phyloP scores from a whole-genome alignment of 2,329 filamentous ascomycete species.

The Fusarium chuoi region DNA sequence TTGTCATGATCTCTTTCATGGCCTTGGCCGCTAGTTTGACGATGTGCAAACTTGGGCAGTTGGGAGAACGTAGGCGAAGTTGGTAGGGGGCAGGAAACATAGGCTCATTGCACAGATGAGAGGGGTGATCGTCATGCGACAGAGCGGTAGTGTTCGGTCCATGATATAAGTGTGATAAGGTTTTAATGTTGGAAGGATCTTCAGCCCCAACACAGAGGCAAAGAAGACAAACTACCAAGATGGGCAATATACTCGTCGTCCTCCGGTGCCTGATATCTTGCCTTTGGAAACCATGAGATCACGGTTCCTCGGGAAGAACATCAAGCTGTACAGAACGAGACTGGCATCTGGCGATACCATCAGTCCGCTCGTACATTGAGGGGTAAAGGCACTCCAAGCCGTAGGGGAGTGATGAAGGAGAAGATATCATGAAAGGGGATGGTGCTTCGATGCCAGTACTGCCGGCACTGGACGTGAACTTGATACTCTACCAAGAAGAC shows the following conservation, averaged over 20 bases:
- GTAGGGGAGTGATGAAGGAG: too few relatives aligned
- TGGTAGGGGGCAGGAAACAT: neutral
- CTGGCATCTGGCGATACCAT: neutral
- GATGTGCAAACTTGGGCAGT: neutral
- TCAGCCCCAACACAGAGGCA: neutral
- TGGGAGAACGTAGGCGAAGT: too few relatives aligned
- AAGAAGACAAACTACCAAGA: neutral
- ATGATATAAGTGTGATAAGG: neutral
- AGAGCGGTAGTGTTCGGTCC: too few relatives aligned
- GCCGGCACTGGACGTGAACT: neutral
- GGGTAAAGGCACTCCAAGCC: neutral
- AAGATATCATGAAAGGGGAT: neutral
- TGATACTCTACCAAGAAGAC: neutral
- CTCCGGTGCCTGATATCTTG: neutral
- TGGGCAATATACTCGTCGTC: neutral
- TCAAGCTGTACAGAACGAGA: neutral
- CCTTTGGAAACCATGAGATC: neutral
- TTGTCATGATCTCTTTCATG: neutral
- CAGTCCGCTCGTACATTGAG: neutral
- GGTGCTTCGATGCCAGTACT: neutral
- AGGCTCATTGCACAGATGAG: neutral
- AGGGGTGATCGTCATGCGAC: neutral
- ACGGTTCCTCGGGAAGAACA: neutral
- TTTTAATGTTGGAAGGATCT: neutral
- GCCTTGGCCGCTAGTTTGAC: neutral